A percentile compares a stretch with the other conserved stretches of the same genome.
Conservation (phyloP, 129 eudicot species). For the Chrysanthemum makinoi region DNA sequence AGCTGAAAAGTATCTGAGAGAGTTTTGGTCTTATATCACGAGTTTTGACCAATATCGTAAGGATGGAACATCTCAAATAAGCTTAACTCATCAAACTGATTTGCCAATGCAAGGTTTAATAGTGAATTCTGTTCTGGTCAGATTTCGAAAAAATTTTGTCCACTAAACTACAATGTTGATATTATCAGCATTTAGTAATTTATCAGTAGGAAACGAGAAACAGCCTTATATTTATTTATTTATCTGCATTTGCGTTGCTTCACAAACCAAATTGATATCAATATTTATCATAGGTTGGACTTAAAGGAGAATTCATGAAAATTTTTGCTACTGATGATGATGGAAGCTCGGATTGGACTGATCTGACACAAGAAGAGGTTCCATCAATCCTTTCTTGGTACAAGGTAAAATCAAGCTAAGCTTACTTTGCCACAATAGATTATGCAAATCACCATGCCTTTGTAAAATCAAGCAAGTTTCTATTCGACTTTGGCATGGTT, state of each 20-base stretch:
- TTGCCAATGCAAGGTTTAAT: not conserved
- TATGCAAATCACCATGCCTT: no score
- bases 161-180: no score
- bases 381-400: conserved; percentile 82
- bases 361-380: conserved; percentile 43
- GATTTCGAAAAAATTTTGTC: no score
- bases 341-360: conserved; percentile 53
- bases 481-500: no score
- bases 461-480: no score
- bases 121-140: not conserved
- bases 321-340: conserved; percentile 42
- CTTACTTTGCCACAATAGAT: not conserved
- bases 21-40: not conserved
- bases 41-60: conserved; percentile 7
- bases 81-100: conserved; percentile 8
- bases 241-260: conserved; percentile 1
- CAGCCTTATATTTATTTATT: not conserved
- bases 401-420: conserved; percentile 52
- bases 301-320: conserved; percentile 66
- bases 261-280: conserved; percentile 8
- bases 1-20: not conserved
- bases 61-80: not conserved
- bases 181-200: not conserved
- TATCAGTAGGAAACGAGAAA: not conserved
- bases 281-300: conserved; percentile 61